Evolutionary conservation across 306 rosid species (phyloP).

Genomic region (Carpinus fangiana): DNA sequence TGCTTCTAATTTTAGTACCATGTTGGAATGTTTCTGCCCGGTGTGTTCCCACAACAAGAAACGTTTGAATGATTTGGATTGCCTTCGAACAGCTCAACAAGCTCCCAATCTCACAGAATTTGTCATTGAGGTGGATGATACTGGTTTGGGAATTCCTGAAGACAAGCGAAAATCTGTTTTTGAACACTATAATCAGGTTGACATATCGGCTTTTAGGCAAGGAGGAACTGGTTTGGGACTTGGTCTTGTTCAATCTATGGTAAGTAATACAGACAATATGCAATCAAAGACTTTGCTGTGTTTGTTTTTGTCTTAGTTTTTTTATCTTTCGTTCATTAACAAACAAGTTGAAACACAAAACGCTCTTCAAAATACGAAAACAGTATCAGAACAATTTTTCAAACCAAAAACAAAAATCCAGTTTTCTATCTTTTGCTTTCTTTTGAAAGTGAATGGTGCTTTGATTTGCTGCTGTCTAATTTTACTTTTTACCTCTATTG

Average conservation of each 20-base stretch:
- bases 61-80: background rate
- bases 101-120: background rate
- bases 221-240: conserved; percentile 21
- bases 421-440: background rate
- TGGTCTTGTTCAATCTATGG: conserved; percentile 24
- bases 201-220: background rate
- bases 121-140: conserved; percentile 23
- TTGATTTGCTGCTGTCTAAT: background rate
- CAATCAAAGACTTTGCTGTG: too few species aligned
- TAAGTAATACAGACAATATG: background rate
- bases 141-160: conserved; percentile 9
- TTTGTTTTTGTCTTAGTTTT: too few species aligned
- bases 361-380: too few species aligned
- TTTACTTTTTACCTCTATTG: too few species aligned
- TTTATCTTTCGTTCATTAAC: too few species aligned
- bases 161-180: conserved; percentile 10
- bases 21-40: background rate
- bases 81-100: background rate
- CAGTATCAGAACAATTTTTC: too few species aligned
- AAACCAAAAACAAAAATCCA: too few species aligned
- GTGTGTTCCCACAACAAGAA: background rate
- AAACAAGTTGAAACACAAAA: too few species aligned
- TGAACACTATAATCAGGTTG: conserved; percentile 14
- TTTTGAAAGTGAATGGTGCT: background rate
- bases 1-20: background rate